Evolutionary conservation across 176 grass and related monocot species (phyloP).

Genomic region (Phyllostachys edulis): DNA sequence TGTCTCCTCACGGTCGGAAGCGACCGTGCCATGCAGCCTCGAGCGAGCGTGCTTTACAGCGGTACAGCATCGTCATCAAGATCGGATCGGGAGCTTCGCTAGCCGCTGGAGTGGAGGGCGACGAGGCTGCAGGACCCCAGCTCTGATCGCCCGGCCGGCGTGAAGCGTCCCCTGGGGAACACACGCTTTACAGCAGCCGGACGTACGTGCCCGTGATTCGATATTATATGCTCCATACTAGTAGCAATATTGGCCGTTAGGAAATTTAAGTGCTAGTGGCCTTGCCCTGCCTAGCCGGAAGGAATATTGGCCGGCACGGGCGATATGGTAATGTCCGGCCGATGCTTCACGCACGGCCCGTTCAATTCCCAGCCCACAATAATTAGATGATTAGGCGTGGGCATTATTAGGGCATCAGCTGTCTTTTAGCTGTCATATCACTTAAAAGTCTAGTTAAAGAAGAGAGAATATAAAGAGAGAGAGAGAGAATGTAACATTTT

Average conservation of each 20-base stretch:
- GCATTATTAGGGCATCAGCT: too few relatives aligned
- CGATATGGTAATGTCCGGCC: background rate
- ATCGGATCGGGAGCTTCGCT: background rate
- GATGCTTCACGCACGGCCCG: background rate
- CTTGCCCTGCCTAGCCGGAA: background rate
- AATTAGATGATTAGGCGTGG: background rate
- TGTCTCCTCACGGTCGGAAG: background rate
- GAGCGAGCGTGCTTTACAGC: conserved; percentile 4
- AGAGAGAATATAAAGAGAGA: too few relatives aligned
- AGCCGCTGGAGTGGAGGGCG: background rate
- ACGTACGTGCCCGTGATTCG: conserved; percentile 8
- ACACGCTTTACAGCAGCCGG: background rate
- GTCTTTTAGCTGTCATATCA: too few relatives aligned
- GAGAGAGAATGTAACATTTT: too few relatives aligned
- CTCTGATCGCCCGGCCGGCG: conserved; percentile 3
- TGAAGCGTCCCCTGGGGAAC: background rate
- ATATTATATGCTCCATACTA: background rate
- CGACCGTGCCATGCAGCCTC: background rate
- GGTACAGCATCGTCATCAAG: background rate
- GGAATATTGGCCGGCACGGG: conserved; percentile 15
- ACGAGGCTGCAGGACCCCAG: background rate
- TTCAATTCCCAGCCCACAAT: background rate
- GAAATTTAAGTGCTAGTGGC: background rate
- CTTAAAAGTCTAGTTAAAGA: too few relatives aligned
- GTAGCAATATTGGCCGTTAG: background rate